phyloP scores from a whole-genome alignment of 1,284 basidiomycete genomes.

The Leccinum subrobustum region DNA sequence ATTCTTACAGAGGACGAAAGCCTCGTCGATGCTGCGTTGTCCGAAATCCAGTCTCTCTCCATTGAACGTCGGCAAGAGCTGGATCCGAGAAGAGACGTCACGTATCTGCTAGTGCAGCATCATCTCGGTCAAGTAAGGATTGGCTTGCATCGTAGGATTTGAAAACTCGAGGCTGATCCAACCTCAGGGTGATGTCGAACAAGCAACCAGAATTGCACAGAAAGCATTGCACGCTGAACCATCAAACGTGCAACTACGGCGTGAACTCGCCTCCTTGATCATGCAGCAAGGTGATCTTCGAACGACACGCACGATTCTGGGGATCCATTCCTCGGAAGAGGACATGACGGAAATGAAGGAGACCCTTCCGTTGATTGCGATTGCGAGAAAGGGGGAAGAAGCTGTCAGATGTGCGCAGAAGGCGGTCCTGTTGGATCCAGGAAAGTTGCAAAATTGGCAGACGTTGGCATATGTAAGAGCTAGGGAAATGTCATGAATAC shows the following conservation, averaged over 20 bases:
- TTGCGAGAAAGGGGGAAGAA: conserved; percentile 34
- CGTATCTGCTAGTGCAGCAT: conserved; percentile 66
- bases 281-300: conserved; percentile 47
- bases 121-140: conserved; percentile 60
- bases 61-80: conserved; percentile 58
- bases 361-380: conserved; percentile 45
- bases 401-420: conserved; percentile 56
- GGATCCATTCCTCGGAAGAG: conserved; percentile 29
- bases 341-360: conserved; percentile 34
- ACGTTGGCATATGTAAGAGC: conserved; percentile 54
- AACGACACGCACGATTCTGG: conserved; percentile 41
- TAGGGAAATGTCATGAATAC: conserved; percentile 25
- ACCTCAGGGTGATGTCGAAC: conserved; percentile 45
- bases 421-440: conserved; percentile 68
- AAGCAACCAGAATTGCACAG: conserved; percentile 56
- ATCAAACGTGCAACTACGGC: conserved; percentile 44
- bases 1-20: conserved; percentile 76
- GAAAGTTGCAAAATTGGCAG: conserved; percentile 56
- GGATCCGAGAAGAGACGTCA: conserved; percentile 66
- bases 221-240: conserved; percentile 59
- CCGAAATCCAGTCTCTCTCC: conserved; percentile 73
- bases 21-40: conserved; percentile 79
- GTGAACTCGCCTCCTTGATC: conserved; percentile 51
- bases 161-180: conserved; percentile 1
- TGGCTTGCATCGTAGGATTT: background rate